Percentiles rank a stretch among this genome's conserved stretches.
phyloP scores from a whole-genome alignment of 192 early-diverging fungal genomes.

The Coemansia sp. region DNA sequence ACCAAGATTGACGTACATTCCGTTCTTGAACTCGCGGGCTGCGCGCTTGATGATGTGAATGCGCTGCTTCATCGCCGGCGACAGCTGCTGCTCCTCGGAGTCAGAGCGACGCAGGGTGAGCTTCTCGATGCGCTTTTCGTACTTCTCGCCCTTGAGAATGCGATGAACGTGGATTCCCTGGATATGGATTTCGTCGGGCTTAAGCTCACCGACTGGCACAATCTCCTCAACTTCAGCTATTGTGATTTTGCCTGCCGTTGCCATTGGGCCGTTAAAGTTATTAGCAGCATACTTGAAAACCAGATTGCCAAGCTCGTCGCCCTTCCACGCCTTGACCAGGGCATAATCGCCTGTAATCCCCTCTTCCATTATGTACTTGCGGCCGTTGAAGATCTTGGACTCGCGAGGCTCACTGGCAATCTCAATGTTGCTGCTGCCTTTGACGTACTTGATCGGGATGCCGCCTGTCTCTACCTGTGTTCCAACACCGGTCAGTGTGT shows the following conservation, averaged over 20 bases:
- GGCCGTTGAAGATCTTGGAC: conserved; percentile 63
- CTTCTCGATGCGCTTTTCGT: conserved; percentile 75
- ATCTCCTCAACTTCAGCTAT: conserved; percentile 83
- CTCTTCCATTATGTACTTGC: conserved; percentile 77
- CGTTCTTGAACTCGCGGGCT: conserved; percentile 76
- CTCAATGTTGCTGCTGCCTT: conserved; percentile 44
- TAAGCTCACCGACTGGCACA: conserved; percentile 67
- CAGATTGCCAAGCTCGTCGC: conserved; percentile 73
- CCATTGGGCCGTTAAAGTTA: conserved; percentile 81
- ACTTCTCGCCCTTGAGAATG: conserved; percentile 67
- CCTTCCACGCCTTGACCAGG: conserved; percentile 86
- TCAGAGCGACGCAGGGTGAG: conserved; percentile 58
- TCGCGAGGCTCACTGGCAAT: conserved; percentile 67
- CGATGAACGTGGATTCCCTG: conserved; percentile 75
- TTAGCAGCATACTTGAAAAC: conserved; percentile 69
- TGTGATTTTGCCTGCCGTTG: conserved; percentile 70
- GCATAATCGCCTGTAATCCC: conserved; percentile 74
- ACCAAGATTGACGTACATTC: conserved; percentile 74
- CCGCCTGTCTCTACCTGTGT: conserved; percentile 71
- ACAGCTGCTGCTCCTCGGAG: conserved; percentile 31
- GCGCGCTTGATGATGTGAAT: conserved; percentile 75
- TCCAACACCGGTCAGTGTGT: conserved; percentile 69
- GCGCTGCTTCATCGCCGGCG: conserved; percentile 52
- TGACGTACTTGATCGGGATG: conserved; percentile 71
- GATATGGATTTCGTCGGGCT: conserved; percentile 73